phyloP scores from a whole-genome alignment of 306 rosid genomes.

The Delonix regia region DNA sequence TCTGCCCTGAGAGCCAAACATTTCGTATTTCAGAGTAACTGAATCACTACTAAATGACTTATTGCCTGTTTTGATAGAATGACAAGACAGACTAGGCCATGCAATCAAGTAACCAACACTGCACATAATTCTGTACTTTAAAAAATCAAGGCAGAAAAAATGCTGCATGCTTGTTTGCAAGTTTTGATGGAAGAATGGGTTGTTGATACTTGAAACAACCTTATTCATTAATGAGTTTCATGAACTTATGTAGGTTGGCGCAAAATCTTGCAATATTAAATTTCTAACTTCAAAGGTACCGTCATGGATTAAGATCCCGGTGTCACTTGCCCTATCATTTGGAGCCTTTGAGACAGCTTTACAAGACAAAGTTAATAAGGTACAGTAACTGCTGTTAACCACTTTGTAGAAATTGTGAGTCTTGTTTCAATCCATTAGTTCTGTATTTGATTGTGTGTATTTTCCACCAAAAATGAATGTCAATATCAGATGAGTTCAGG shows the following conservation, averaged over 20 bases:
- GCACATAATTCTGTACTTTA: neutral
- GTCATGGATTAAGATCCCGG: constrained; percentile 47
- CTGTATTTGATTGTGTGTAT: neutral
- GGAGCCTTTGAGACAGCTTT: constrained; percentile 43
- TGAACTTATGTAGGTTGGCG: constrained; percentile 40
- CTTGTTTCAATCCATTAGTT: neutral
- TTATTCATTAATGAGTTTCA: neutral
- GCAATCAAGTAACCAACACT: neutral
- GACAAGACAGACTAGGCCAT: neutral
- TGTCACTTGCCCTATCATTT: constrained; percentile 45
- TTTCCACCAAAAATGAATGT: neutral
- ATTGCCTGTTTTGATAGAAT: neutral
- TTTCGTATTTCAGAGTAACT: neutral
- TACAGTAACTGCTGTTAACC: neutral
- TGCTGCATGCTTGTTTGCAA: neutral
- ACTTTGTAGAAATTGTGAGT: neutral
- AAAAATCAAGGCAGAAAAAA: neutral
- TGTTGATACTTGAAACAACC: neutral
- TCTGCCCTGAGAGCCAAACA: neutral
- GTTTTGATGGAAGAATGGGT: constrained; percentile 1
- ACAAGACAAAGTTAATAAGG: constrained; percentile 41
- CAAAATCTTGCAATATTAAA: constrained; percentile 43
- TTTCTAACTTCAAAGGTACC: constrained; percentile 38
- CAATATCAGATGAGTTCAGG: neutral
- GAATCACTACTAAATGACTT: neutral